Conservation (phyloP, 2,329 filamentous ascomycete species). For the Chaetomium globosum region DNA sequence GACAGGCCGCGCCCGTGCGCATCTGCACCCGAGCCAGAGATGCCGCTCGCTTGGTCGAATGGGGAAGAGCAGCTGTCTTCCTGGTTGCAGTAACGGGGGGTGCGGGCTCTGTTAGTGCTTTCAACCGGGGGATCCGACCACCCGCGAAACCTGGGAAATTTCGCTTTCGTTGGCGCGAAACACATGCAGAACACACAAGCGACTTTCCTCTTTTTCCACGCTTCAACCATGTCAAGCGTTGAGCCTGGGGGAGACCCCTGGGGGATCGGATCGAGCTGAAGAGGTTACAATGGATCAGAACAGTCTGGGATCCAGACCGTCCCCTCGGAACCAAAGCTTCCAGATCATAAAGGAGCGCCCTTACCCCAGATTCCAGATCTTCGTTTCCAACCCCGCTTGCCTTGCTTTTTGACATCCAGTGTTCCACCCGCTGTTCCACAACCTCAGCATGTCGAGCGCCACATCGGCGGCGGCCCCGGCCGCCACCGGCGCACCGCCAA, state of each 20-base stretch:
- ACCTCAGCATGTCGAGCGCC: constrained; percentile 13
- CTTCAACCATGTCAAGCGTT: not conserved
- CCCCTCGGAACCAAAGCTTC: not conserved
- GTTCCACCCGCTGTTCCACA: not conserved
- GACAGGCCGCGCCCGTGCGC: constrained; percentile 12
- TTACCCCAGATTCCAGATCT: constrained; percentile 15
- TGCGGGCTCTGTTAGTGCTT: not conserved
- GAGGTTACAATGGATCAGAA: constrained; percentile 5
- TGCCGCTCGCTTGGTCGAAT: constrained; percentile 7
- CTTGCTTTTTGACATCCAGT: not conserved
- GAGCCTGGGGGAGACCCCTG: not conserved
- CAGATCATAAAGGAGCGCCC: constrained; percentile 1
- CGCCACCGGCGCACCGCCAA: not conserved
- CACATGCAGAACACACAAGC: constrained; percentile 12
- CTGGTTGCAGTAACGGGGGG: not conserved
- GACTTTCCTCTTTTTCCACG: constrained; percentile 12
- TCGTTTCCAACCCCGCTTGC: constrained; percentile 3
- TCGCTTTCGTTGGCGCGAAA: constrained; percentile 13
- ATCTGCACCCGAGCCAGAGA: constrained; percentile 10
- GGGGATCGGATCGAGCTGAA: not conserved
- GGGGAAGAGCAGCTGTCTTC: constrained; percentile 4
- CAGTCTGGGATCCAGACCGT: not conserved
- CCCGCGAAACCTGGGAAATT: constrained; percentile 17
- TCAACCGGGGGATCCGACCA: constrained; percentile 10
- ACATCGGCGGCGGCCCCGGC: constrained; percentile 9